Evolutionary conservation across 1,284 basidiomycete species (phyloP).

Genomic region (Uromyces viciae-fabae): DNA sequence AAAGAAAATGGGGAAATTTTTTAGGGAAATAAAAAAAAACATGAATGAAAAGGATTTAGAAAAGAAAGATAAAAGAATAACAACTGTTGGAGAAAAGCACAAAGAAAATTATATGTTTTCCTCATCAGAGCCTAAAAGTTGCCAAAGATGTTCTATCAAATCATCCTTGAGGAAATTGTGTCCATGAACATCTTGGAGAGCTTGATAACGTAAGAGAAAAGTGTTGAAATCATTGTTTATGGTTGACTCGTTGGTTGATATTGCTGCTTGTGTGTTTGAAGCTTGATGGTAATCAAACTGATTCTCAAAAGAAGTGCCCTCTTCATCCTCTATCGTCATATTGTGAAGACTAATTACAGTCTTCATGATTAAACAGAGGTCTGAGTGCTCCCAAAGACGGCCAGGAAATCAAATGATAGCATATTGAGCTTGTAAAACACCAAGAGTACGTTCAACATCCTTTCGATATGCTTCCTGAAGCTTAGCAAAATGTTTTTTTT

Average conservation of each 20-base stretch:
- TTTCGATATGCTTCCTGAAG: neutral
- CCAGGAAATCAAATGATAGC: neutral
- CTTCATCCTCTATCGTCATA: neutral
- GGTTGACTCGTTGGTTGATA: neutral
- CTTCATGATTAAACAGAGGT: neutral
- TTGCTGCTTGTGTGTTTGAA: neutral
- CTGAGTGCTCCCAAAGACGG: neutral
- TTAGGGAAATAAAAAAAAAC: neutral
- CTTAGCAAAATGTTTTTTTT: neutral
- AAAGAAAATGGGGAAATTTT: neutral
- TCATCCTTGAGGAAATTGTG: neutral
- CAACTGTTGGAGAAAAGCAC: neutral
- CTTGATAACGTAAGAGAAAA: neutral
- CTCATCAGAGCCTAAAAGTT: neutral
- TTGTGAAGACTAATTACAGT: neutral
- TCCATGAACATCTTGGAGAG: neutral
- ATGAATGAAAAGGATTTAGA: neutral
- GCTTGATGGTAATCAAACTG: neutral
- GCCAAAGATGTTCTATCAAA: conserved; percentile 11
- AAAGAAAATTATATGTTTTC: neutral
- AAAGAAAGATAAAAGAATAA: no score
- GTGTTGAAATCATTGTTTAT: neutral
- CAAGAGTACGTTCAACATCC: conserved; percentile 21
- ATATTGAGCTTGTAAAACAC: neutral
- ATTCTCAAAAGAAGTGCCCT: neutral